Conservation (phyloP, 495 filamentous ascomycete species). For the Penicillium ucsense region DNA sequence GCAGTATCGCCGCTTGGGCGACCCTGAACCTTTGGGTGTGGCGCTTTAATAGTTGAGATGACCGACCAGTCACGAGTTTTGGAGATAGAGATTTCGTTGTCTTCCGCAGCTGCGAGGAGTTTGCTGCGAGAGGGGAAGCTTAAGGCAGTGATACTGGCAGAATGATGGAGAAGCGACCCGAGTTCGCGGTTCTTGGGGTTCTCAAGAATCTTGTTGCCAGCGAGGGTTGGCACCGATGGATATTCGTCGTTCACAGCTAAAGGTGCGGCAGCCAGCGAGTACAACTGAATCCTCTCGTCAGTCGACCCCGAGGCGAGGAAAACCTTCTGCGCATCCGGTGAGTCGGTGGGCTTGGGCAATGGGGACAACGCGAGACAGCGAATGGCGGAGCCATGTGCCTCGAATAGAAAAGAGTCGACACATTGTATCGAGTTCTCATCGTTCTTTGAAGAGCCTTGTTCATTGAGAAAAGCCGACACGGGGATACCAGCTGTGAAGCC, state of each 20-base stretch:
- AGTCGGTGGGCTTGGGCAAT: slow-evolving; percentile 43
- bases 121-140: slow-evolving; percentile 81
- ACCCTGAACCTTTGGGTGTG: slow-evolving; percentile 71
- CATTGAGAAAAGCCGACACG: slow-evolving; percentile 15
- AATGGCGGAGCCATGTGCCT: slow-evolving; percentile 83
- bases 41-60: slow-evolving; percentile 83
- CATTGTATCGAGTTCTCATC: slow-evolving; percentile 47
- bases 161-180: slow-evolving; percentile 78
- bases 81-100: slow-evolving; percentile 79
- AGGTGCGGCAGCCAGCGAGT: slow-evolving; percentile 72
- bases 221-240: slow-evolving; percentile 47
- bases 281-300: slow-evolving; percentile 92
- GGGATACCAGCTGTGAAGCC: slow-evolving; percentile 72
- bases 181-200: slow-evolving; percentile 82
- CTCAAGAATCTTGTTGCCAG: slow-evolving; percentile 60
- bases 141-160: slow-evolving; percentile 65
- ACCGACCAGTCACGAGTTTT: slow-evolving; percentile 83
- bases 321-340: slow-evolving; percentile 55
- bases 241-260: slow-evolving; percentile 34
- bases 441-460: slow-evolving; percentile 16
- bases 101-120: slow-evolving; percentile 72
- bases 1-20: slow-evolving; percentile 87
- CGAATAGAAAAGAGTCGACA: slow-evolving; percentile 91
- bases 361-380: slow-evolving; percentile 84
- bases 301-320: slow-evolving; percentile 82